Base-by-base conservation (phyloP, 345 rosid species). In the Citrus maxima region DNA sequence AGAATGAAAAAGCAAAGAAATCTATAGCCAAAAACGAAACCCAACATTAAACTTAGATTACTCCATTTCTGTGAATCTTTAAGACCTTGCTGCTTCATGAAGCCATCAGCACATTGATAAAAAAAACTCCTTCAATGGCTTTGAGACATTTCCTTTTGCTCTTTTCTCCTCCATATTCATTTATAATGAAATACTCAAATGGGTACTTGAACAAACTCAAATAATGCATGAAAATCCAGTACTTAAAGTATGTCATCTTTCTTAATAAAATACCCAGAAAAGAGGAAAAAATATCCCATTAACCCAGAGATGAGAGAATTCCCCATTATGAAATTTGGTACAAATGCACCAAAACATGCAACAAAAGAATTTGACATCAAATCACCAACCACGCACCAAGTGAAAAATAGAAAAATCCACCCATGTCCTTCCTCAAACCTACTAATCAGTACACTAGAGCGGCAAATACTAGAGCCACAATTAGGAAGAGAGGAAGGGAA, bases 291-390 rank as follows among this genome's bases (percentile, higher is more conserved):
- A 3, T 82, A 76, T 13, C 82, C 86, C 78, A 80, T 67, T 3
- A 84, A 21, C 28, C 76, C 75, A 1, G 76, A 80, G 49, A 78
- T 78, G 42, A 80, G 9, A 60, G 82, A 78, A 46, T 78, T 80
- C 16, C 80, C 84, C 72, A 75, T 71, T 28, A 80, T 80, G 77
- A 70, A 84, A 71, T 84, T 77, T 38, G 84, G 82, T 46, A 70
- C 80, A 8, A 84, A 75, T 74, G 80, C 86, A 65, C 78, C 75
- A 32, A 78, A 80, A 72, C 84, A 75, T 66, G 77, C 82, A 66
- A 84, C 82, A 35, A 84, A 78, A 35, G 84, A 84, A 61, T 80
- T 84, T 24, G 86, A 78, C 84, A 78, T 84, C 77, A 84, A 7
- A 84, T 72, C 12, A 78, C 80, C 42, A 84, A 10, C 84, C 82